Evolutionary conservation across 129 eudicot genomes (phyloP), one percentile per base, ranked within the genome.

Genomic region (Sambucus nigra): DNA sequence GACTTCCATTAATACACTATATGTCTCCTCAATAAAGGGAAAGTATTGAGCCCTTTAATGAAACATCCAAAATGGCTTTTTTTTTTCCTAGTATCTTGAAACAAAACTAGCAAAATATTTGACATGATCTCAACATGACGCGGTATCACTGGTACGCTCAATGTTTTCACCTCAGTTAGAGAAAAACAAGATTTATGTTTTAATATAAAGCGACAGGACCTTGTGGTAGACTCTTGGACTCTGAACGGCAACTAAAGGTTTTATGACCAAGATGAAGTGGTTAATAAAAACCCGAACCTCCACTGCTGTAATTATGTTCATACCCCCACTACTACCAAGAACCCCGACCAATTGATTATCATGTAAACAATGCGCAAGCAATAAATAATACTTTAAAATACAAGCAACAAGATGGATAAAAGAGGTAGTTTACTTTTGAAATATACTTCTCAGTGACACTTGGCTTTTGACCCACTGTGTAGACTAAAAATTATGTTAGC

Each of bases 271-370:
- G 51, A 92, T 47, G 52, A 92, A 92, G 72, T 80, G 77, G 73
- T 92, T 86, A 18, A 92, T 44, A 75, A 92, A 82, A 64, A 86
- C 95, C 73, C 86, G 96, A 17, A 73, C 63, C n/a, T n/a, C n/a
- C 2, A 92, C 94, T 32, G 94, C 99, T 4, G 95, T 87, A 68
- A 86, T 82, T 23, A 92, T 92, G 61, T 82, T 17, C 66, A 82
- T 9, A 23, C 96, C 99, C 12, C 99, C 96, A 63, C 99, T 92
- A 16, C 96, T 96, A 5, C 99, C 99, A 7, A 92, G 60, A 21
- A 92, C 99, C 51, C 99, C 99, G 3, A 81, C 96, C 68, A 86
- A 61, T 51, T 86, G 91, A 57, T 75, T 76, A 61, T 92, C 91
- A 95, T 92, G 73, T 35, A 25, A 48, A 47, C 39, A 20, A 3